phyloP scores from a whole-genome alignment of 2,329 filamentous ascomycete genomes.

The Claviceps cyperi region DNA sequence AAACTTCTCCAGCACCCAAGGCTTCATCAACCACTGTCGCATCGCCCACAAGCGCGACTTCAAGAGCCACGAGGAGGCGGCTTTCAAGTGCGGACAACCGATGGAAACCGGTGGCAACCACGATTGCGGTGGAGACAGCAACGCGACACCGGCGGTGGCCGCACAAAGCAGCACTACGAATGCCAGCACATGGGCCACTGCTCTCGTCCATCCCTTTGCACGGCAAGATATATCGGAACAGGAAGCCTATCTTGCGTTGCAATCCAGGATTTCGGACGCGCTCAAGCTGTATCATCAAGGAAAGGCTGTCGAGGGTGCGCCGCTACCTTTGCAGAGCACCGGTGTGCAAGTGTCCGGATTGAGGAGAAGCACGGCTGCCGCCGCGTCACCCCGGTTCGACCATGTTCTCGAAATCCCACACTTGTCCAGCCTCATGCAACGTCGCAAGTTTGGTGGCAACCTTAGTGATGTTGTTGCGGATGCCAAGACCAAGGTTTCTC shows the following conservation, averaged over 20 bases:
- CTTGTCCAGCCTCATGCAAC: constrained; percentile 50
- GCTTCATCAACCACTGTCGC: constrained; percentile 98
- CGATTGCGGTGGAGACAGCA: constrained; percentile 11
- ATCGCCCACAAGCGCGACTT: constrained; percentile 89
- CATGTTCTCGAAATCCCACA: constrained; percentile 47
- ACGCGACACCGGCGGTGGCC: constrained; percentile 4
- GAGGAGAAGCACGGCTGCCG: not conserved
- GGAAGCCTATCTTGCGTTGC: constrained; percentile 35
- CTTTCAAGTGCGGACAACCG: constrained; percentile 70
- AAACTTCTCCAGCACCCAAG: constrained; percentile 91
- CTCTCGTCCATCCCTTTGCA: constrained; percentile 21
- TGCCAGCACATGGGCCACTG: constrained; percentile 2
- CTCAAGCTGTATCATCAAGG: constrained; percentile 37
- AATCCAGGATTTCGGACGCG: constrained; percentile 39
- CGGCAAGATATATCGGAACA: constrained; percentile 35
- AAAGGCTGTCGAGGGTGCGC: constrained; percentile 32
- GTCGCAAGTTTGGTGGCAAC: constrained; percentile 45
- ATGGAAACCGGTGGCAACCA: constrained; percentile 37
- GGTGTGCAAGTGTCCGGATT: not conserved
- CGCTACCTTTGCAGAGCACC: constrained; percentile 26
- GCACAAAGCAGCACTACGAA: constrained; percentile 1
- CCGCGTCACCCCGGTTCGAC: constrained; percentile 23
- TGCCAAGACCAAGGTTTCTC: constrained; percentile 38
- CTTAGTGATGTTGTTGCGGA: constrained; percentile 43
- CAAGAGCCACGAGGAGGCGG: constrained; percentile 91